phyloP scores from a whole-genome alignment of 2,329 filamentous ascomycete genomes.

The Talaromyces sp. region DNA sequence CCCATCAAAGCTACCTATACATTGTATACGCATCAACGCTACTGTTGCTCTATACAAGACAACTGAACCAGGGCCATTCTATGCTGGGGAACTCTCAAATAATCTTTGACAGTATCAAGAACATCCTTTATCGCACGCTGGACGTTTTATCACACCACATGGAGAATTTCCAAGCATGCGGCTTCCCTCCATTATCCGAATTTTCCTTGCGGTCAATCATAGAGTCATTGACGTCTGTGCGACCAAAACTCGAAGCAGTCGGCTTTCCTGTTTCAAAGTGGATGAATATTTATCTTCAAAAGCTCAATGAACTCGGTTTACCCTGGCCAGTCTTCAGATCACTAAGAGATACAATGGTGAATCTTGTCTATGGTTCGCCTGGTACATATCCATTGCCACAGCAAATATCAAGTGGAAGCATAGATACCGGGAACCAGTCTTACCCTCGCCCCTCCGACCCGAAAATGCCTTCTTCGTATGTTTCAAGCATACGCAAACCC shows the following conservation, averaged over 20 bases:
- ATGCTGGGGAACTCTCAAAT: conserved; percentile 28
- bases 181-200: conserved; percentile 36
- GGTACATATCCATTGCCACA: not conserved
- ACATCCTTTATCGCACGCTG: conserved; percentile 32
- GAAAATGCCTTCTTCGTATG: not conserved
- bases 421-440: not conserved
- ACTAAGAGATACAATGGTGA: conserved; percentile 25
- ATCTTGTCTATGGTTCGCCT: conserved; percentile 18
- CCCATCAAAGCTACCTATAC: conserved; percentile 36
- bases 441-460: not conserved
- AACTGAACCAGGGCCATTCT: conserved; percentile 27
- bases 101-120: conserved; percentile 31
- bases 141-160: conserved; percentile 32
- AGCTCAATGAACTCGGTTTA: conserved; percentile 20
- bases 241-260: conserved; percentile 24
- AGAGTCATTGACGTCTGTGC: conserved; percentile 29
- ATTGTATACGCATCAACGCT: conserved; percentile 34
- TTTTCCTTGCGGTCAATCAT: conserved; percentile 30
- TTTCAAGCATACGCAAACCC: not conserved
- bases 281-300: conserved; percentile 29
- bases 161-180: conserved; percentile 34
- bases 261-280: conserved; percentile 31
- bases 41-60: conserved; percentile 31
- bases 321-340: conserved; percentile 33
- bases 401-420: not conserved